Conservation (phyloP, 257 asterid species). For the Dorcoceras hygrometricum region DNA sequence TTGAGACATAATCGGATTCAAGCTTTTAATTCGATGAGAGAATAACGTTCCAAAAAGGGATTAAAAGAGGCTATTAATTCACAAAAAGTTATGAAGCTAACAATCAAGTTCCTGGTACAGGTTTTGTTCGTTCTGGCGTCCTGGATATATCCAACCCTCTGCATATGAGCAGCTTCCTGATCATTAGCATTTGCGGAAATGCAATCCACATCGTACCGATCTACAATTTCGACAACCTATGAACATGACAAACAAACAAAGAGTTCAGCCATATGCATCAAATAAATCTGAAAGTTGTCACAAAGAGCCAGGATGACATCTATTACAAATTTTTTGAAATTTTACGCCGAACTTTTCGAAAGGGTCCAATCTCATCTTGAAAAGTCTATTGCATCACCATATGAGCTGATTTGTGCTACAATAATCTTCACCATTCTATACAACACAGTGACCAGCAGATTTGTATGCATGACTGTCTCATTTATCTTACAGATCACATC, state of each 20-base stretch:
- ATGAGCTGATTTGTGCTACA: neutral
- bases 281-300: neutral
- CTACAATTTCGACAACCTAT: constrained; percentile 75
- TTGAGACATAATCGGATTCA: constrained; percentile 22
- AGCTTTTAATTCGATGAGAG: neutral
- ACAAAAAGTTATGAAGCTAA: constrained; percentile 33
- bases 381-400: neutral
- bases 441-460: neutral
- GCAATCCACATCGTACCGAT: constrained; percentile 72
- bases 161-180: constrained; percentile 30
- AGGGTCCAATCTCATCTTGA: neutral
- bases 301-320: neutral
- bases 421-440: neutral
- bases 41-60: neutral
- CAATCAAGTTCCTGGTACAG: constrained; percentile 49
- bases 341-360: too few species aligned
- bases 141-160: constrained; percentile 50
- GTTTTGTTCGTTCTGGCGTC: constrained; percentile 45
- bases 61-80: neutral
- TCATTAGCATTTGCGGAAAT: constrained; percentile 33
- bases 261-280: neutral
- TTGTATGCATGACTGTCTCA: neutral
- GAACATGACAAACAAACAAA: constrained; percentile 1
- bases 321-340: neutral
- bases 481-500: neutral